Evolutionary conservation across 2,329 filamentous ascomycete genomes (phyloP), one percentile per base, ranked within the genome.

Genomic region (Epichloe amarillans): DNA sequence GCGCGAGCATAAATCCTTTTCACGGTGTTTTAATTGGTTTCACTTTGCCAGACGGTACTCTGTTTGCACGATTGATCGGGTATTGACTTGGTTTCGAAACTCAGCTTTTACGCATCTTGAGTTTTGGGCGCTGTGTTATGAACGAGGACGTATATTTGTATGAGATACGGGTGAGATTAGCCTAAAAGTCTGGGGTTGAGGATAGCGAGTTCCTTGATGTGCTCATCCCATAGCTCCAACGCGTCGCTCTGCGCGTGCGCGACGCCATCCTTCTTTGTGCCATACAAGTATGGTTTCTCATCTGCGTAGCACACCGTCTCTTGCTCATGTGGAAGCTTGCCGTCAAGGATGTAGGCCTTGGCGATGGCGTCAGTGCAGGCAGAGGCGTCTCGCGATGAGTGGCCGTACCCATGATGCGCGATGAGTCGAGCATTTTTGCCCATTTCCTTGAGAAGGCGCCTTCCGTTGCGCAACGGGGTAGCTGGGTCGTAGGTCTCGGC

Each of bases 401-500:
- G 72, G 0, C 73, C 73, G 46, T 74, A 75, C 4, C 72, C 72
- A 50, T 75, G 72, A 50, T 76, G 73, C 5, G 61, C 71, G 36
- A 76, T 62, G 17, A 76, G 60, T 5, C 72, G 57, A n/a, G 72
- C 72, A 50, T 75, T 76, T 7, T 56, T 50, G 0, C 72, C 73
- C 72, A 76, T 74, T 50, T 73, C 72, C 0, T 55, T 47, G 17
- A 69, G 51, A 3, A 76, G 61, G 26, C 72, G 60, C 12, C 71
- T 61, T 1, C 72, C 72, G 50, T 76, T 75, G 5, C 71, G 66
- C 42, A 76, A 57, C 4, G 73, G 73, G 6, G 73, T 76, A 2
- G 72, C 72, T 0, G 73, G 72, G 51, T 76, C 73, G 51, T 76
- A 71, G 5, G 69, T 70, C 62, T 72, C 71, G 1, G 72, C 71